Evolutionary conservation across 129 eudicot species (phyloP).

Genomic region (Pseudognaphalium luteoalbum): DNA sequence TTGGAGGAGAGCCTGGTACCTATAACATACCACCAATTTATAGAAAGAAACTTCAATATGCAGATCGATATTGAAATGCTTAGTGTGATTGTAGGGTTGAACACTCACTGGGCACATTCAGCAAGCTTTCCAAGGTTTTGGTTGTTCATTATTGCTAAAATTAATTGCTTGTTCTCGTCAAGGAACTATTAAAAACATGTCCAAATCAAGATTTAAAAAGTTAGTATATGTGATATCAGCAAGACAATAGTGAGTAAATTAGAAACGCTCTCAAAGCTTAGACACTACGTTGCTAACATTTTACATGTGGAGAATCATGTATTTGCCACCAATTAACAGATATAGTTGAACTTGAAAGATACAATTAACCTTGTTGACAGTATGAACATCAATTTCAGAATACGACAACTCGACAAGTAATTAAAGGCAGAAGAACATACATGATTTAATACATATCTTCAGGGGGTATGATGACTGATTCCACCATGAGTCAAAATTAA

Average conservation of each 20-base stretch:
- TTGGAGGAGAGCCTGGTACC: constrained; percentile 88
- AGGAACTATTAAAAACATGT: constrained; percentile 58
- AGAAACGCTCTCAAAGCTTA: background rate
- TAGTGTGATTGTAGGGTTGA: background rate
- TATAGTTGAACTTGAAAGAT: background rate
- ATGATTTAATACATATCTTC: background rate
- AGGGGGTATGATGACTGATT: background rate
- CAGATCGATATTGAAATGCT: background rate
- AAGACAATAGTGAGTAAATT: background rate
- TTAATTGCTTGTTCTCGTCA: constrained; percentile 88
- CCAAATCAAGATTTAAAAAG: constrained; percentile 2
- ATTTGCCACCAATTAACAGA: background rate
- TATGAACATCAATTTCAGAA: background rate
- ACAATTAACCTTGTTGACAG: background rate
- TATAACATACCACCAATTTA: constrained; percentile 30
- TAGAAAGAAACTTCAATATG: background rate
- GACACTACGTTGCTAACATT: background rate
- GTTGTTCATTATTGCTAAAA: constrained; percentile 82
- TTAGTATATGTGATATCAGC: constrained; percentile 20
- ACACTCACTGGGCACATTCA: constrained; percentile 94
- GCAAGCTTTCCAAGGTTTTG: constrained; percentile 94
- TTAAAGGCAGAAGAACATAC: background rate
- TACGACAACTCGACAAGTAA: background rate
- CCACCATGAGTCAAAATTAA: background rate
- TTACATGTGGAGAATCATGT: background rate